These are phyloP conservation scores for Lactarius deliciosus DNA, from an alignment of 768 basidiomycete species.

Conservation along the genomic window DNA sequence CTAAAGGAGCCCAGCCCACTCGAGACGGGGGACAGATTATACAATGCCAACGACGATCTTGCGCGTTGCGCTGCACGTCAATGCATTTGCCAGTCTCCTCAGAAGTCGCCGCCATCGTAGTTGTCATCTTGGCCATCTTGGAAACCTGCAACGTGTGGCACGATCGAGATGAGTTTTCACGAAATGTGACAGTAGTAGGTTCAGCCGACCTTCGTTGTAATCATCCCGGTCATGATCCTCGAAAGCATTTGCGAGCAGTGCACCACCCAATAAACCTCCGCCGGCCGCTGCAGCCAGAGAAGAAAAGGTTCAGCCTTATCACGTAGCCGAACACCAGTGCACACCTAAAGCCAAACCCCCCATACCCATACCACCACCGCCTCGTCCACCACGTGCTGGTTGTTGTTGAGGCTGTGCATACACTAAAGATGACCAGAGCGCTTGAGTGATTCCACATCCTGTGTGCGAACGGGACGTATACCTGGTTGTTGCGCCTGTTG, in stretches of 20 bases:
- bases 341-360: conserved; percentile 19
- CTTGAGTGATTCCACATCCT: conserved; percentile 1
- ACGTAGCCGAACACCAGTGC: not conserved
- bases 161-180: conserved; percentile 20
- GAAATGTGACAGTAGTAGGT: not conserved
- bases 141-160: conserved; percentile 34
- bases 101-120: conserved; percentile 14
- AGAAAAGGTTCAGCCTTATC: not conserved
- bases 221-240: conserved; percentile 43
- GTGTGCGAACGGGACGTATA: not conserved
- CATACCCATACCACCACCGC: conserved; percentile 11
- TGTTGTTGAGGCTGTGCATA: conserved; percentile 16
- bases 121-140: conserved; percentile 31
- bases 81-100: conserved; percentile 32
- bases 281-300: conserved; percentile 42
- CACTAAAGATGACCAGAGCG: conserved; percentile 7
- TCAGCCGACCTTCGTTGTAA: conserved; percentile 39
- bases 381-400: not conserved
- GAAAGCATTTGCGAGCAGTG: conserved; percentile 51
- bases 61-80: not conserved
- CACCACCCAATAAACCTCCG: conserved; percentile 66
- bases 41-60: not conserved
- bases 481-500: conserved; percentile 23
- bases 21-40: conserved; percentile 5
- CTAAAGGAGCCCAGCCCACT: conserved; percentile 5